A percentile compares a stretch with the other conserved stretches of the same genome.
Evolutionary conservation across 1,284 basidiomycete genomes (phyloP).

Genomic region (Ganoderma meredithae): DNA sequence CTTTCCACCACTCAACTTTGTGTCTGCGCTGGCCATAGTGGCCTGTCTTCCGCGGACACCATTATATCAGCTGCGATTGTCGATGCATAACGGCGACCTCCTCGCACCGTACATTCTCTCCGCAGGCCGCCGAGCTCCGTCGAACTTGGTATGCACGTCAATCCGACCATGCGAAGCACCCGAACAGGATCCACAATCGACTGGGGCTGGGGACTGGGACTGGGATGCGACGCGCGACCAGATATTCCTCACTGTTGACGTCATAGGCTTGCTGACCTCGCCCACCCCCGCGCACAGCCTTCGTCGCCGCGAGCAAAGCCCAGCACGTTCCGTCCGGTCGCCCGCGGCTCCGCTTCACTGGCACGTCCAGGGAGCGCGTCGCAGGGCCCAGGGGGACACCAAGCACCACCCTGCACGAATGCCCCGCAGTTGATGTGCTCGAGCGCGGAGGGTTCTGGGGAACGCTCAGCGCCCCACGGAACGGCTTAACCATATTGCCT

Average conservation of each 20-base stretch:
- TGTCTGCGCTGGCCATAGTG: slow-evolving; percentile 85
- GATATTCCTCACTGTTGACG: slow-evolving; percentile 75
- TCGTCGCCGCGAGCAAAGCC: neutral
- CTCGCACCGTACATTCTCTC: slow-evolving; percentile 84
- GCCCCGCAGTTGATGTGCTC: neutral
- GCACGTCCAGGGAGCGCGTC: no score
- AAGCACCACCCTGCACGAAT: neutral
- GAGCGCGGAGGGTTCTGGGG: neutral
- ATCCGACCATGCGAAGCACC: neutral
- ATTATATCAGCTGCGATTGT: slow-evolving; percentile 74
- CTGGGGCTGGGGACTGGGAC: slow-evolving; percentile 92
- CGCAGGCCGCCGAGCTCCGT: slow-evolving; percentile 21
- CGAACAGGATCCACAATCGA: slow-evolving; percentile 81
- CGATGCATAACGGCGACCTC: slow-evolving; percentile 78
- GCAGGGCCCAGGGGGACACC: neutral
- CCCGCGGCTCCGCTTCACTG: neutral
- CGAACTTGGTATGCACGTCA: neutral
- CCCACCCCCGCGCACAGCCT: neutral
- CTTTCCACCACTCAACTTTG: slow-evolving; percentile 73
- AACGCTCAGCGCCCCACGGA: no score
- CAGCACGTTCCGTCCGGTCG: neutral
- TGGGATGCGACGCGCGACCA: slow-evolving; percentile 87
- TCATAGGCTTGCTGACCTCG: slow-evolving; percentile 76
- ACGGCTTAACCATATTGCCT: no score
- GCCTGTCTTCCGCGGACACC: slow-evolving; percentile 93